These are phyloP conservation scores for Tubosaeta brunneosetosa DNA, from an alignment of 768 basidiomycete genomes.

Conservation along the genomic window DNA sequence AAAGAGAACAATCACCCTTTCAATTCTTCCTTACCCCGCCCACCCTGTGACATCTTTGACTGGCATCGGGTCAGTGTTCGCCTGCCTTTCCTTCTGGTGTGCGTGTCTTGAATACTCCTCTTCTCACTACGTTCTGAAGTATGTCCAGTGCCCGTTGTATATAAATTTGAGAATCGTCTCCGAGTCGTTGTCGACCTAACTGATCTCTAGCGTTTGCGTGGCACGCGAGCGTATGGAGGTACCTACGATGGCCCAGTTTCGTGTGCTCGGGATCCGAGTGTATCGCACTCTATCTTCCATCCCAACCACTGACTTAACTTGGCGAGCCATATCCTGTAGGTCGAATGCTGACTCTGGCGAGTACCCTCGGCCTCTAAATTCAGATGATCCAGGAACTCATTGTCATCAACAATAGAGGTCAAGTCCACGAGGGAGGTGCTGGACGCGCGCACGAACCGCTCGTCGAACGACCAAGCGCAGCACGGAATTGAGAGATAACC, in stretches of 20 bases:
- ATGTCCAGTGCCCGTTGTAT: constrained; percentile 48
- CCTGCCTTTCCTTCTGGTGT: constrained; percentile 64
- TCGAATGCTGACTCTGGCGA: constrained; percentile 66
- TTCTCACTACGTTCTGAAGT: constrained; percentile 47
- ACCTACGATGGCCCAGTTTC: constrained; percentile 93
- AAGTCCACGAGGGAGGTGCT: constrained; percentile 23
- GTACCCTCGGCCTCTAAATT: constrained; percentile 62
- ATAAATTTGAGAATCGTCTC: constrained; percentile 8
- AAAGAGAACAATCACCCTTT: constrained; percentile 25
- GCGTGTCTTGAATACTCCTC: constrained; percentile 70
- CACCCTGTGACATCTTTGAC: constrained; percentile 1
- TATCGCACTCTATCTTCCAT: constrained; percentile 85
- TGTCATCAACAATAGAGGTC: constrained; percentile 14
- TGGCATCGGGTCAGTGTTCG: constrained; percentile 14
- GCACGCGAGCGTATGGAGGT: constrained; percentile 19
- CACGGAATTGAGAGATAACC: constrained; percentile 87
- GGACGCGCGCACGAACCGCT: constrained; percentile 51
- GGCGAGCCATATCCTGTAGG: constrained; percentile 86
- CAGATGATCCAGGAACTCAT: constrained; percentile 38
- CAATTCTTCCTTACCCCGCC: constrained; percentile 12
- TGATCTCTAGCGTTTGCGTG: background rate
- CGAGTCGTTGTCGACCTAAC: constrained; percentile 27
- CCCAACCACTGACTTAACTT: constrained; percentile 67
- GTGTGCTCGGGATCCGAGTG: constrained; percentile 87
- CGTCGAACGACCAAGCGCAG: constrained; percentile 81